phyloP scores from a whole-genome alignment of 1,139 yeast genomes.

The Candida smagusa region DNA sequence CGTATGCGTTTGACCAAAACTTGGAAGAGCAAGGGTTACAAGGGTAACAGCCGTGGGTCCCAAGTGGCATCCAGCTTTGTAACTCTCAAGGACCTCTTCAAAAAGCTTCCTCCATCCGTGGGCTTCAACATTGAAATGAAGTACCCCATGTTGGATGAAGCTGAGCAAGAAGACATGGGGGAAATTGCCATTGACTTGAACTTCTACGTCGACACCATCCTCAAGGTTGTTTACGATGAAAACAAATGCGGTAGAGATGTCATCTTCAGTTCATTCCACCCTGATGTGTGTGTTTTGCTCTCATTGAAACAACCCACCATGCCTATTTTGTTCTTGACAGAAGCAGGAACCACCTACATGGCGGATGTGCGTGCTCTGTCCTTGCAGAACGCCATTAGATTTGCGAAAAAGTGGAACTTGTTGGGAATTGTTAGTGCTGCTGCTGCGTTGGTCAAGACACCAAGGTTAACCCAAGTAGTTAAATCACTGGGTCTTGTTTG shows the following conservation, averaged over 20 bases:
- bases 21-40: slow-evolving; percentile 81
- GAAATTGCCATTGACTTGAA: slow-evolving; percentile 82
- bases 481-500: slow-evolving; percentile 90
- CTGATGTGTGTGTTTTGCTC: slow-evolving; percentile 82
- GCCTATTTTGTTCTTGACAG: slow-evolving; percentile 86
- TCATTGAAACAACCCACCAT: slow-evolving; percentile 92
- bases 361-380: slow-evolving; percentile 88
- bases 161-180: slow-evolving; percentile 85
- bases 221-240: slow-evolving; percentile 73
- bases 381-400: slow-evolving; percentile 85
- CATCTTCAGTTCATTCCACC: slow-evolving; percentile 91
- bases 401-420: slow-evolving; percentile 88
- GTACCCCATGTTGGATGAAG: slow-evolving; percentile 94
- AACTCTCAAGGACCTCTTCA: slow-evolving; percentile 79
- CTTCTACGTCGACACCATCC: slow-evolving; percentile 81
- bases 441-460: slow-evolving; percentile 77
- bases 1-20: slow-evolving; percentile 87
- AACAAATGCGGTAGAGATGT: slow-evolving; percentile 78
- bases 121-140: slow-evolving; percentile 96
- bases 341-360: slow-evolving; percentile 78
- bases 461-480: slow-evolving; percentile 83
- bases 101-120: slow-evolving; percentile 73
- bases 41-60: slow-evolving; percentile 87
- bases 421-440: slow-evolving; percentile 93
- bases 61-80: slow-evolving; percentile 92